These are phyloP conservation scores for Sporothrix pallida DNA, from an alignment of 2,329 filamentous ascomycete species.

Conservation along the genomic window DNA sequence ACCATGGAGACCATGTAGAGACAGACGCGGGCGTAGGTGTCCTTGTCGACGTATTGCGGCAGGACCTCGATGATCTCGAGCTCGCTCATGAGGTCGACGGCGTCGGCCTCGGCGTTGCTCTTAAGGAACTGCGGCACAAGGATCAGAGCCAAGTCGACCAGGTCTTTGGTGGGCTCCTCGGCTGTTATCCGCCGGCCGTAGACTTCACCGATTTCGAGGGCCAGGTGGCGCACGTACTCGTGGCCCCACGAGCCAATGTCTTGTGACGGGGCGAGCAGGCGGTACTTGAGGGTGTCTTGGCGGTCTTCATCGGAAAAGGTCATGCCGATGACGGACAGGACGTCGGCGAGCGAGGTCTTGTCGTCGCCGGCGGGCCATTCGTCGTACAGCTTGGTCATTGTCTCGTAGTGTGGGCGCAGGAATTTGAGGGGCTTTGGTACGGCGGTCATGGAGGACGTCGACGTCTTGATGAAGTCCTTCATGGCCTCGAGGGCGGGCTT, in stretches of 20 bases:
- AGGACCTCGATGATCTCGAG: constrained; percentile 96
- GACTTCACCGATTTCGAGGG: constrained; percentile 93
- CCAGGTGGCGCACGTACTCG: constrained; percentile 95
- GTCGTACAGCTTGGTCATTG: constrained; percentile 84
- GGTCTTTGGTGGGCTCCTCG: constrained; percentile 81
- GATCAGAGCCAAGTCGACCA: constrained; percentile 81
- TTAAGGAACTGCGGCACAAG: constrained; percentile 94
- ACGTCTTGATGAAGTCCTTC: constrained; percentile 98
- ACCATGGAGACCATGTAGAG: constrained; percentile 99
- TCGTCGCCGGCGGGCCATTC: constrained; percentile 83
- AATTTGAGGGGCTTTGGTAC: constrained; percentile 99
- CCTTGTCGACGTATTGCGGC: constrained; percentile 85
- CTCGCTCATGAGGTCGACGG: constrained; percentile 95
- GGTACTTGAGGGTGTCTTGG: constrained; percentile 95
- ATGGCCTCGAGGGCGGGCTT: constrained; percentile 92
- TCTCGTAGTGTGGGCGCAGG: constrained; percentile 93
- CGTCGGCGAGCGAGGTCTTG: constrained; percentile 90
- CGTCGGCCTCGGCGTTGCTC: constrained; percentile 97
- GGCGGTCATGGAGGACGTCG: constrained; percentile 98
- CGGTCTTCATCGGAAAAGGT: constrained; percentile 97
- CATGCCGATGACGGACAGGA: constrained; percentile 97
- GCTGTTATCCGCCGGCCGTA: constrained; percentile 85
- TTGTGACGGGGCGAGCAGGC: constrained; percentile 84
- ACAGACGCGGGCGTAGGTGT: constrained; percentile 92
- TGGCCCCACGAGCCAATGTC: constrained; percentile 98